These are phyloP conservation scores for Lasiodiplodia gonubiensis DNA, from an alignment of 2,329 filamentous ascomycete genomes.

Conservation along the genomic window DNA sequence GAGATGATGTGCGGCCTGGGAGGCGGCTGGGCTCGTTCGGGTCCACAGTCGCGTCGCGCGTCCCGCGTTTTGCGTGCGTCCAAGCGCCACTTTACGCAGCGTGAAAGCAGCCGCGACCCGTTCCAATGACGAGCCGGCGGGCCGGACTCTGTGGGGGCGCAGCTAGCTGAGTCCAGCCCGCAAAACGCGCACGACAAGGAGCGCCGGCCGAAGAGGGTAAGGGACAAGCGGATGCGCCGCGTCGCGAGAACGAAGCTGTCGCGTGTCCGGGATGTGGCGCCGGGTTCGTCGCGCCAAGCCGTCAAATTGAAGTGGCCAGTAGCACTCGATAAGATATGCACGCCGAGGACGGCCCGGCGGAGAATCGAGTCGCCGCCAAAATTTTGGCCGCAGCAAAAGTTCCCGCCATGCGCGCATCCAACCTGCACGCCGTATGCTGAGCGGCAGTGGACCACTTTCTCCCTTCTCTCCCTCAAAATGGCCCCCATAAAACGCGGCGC, in stretches of 20 bases:
- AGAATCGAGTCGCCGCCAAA: slow-evolving; percentile 27
- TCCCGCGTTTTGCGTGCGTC: slow-evolving; percentile 27
- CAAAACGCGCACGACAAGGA: slow-evolving; percentile 7
- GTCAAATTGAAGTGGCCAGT: not conserved
- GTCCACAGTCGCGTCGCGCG: slow-evolving; percentile 27
- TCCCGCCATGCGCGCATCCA: slow-evolving; percentile 12
- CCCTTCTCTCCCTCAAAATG: slow-evolving; percentile 41
- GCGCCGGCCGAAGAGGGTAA: not conserved
- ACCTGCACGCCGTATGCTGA: slow-evolving; percentile 15
- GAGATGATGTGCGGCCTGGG: slow-evolving; percentile 17
- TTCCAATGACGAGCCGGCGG: slow-evolving; percentile 7
- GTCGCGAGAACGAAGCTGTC: slow-evolving; percentile 22
- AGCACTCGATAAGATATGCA: slow-evolving; percentile 11
- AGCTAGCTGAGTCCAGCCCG: not conserved
- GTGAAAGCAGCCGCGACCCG: not conserved
- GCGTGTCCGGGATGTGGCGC: slow-evolving; percentile 15
- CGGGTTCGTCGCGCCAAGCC: not conserved
- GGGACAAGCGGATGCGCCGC: slow-evolving; percentile 12
- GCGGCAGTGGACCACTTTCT: slow-evolving; percentile 13
- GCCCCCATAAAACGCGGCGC: slow-evolving; percentile 55
- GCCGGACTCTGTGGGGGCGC: not conserved
- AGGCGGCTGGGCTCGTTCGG: slow-evolving; percentile 21
- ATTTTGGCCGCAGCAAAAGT: slow-evolving; percentile 28
- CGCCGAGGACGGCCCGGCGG: slow-evolving; percentile 29
- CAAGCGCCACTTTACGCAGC: slow-evolving; percentile 14